Percentiles rank a stretch among this genome's conserved stretches.
Conservation (phyloP, 495 filamentous ascomycete genomes). For the Talaromyces ruber region DNA sequence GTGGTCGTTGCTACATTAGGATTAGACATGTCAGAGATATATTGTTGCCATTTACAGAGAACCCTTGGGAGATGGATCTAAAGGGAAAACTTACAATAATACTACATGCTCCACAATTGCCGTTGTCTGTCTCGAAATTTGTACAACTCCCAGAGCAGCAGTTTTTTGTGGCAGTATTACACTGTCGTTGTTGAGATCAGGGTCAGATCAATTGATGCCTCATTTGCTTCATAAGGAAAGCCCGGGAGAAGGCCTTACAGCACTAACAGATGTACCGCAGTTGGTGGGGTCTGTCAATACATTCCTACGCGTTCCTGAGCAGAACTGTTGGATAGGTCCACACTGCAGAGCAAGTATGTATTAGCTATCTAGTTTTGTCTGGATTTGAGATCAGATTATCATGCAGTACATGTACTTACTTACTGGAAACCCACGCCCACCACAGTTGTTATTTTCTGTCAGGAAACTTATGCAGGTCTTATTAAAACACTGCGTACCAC, state of each 20-base stretch:
- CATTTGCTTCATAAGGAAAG: not conserved
- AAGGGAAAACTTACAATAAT: not conserved
- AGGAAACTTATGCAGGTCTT: too few species aligned
- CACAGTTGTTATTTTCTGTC: too few species aligned
- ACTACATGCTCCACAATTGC: not conserved
- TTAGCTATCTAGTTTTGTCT: not conserved
- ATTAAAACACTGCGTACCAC: too few species aligned
- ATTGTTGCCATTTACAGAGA: too few species aligned
- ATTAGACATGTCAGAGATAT: too few species aligned
- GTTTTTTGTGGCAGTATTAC: not conserved
- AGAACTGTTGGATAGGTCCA: not conserved
- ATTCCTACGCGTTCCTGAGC: not conserved
- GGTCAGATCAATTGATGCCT: not conserved
- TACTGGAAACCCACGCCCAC: not conserved
- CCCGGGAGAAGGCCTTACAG: not conserved
- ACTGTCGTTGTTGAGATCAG: not conserved
- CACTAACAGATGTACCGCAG: not conserved
- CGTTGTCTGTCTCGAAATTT: not conserved
- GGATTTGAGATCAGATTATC: too few species aligned
- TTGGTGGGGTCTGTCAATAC: not conserved
- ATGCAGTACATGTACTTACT: not conserved
- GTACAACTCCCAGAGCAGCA: not conserved
- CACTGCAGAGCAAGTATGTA: not conserved
- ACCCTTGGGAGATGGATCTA: too few species aligned
- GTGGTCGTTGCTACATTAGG: not conserved